phyloP scores from a whole-genome alignment of 164 flowering plant species.

The Umbellularia californica region DNA sequence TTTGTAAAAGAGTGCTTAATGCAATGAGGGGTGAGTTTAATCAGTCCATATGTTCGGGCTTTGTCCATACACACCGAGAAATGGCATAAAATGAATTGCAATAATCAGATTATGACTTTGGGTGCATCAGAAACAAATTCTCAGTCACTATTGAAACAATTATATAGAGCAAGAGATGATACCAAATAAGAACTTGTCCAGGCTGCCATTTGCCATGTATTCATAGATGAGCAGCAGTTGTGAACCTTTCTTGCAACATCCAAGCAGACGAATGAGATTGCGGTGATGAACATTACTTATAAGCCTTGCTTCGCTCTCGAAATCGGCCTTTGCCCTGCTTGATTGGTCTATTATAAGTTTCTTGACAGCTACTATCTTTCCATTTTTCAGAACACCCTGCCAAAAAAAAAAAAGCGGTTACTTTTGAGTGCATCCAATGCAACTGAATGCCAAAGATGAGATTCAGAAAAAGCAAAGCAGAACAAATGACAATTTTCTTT shows the following conservation, averaged over 20 bases:
- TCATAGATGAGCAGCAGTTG: conserved; percentile 49
- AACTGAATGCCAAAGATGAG: not conserved
- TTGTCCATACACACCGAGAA: too few species aligned
- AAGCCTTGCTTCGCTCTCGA: conserved; percentile 47
- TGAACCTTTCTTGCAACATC: conserved; percentile 49
- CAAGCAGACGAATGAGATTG: conserved; percentile 56
- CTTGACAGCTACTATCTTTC: conserved; percentile 54
- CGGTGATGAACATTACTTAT: conserved; percentile 59
- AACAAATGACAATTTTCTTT: not conserved
- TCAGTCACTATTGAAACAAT: not conserved
- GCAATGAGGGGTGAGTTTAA: too few species aligned
- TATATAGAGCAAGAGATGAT: not conserved
- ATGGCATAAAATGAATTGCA: too few species aligned
- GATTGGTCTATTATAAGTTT: conserved; percentile 34
- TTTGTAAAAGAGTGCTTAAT: too few species aligned
- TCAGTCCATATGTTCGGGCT: too few species aligned
- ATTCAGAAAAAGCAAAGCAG: not conserved
- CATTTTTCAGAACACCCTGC: conserved; percentile 46
- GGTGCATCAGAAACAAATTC: too few species aligned
- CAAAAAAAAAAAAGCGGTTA: not conserved
- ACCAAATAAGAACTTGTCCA: conserved; percentile 54
- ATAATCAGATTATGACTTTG: too few species aligned
- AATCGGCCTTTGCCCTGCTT: conserved; percentile 29
- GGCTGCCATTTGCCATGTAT: conserved; percentile 55
- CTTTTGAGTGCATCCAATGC: not conserved